Conservation (phyloP, 1,284 basidiomycete genomes). For the Pyrrhoderma noxium region DNA sequence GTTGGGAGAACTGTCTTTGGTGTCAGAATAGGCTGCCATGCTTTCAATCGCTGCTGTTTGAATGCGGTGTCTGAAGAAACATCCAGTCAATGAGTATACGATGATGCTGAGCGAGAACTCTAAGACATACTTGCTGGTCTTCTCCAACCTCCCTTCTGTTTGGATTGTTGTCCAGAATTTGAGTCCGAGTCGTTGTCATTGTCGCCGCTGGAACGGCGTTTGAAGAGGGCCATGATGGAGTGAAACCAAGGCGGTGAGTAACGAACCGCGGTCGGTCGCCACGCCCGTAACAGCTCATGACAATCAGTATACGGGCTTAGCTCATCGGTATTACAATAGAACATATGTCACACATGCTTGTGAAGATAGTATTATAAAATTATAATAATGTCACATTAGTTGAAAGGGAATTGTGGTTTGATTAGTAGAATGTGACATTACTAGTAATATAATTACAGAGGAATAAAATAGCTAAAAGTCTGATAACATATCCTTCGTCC, state of each 20-base stretch:
- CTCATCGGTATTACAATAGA: too few species aligned
- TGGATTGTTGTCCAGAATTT: slow-evolving; percentile 37
- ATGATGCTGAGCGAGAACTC: background rate
- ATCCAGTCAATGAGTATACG: slow-evolving; percentile 4
- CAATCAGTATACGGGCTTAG: too few species aligned
- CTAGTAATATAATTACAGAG: too few species aligned
- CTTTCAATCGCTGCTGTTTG: slow-evolving; percentile 99
- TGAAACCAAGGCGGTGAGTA: background rate
- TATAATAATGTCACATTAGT: too few species aligned
- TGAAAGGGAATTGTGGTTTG: too few species aligned
- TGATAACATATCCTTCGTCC: slow-evolving; percentile 74
- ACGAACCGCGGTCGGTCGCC: background rate
- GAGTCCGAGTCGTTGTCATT: slow-evolving; percentile 20
- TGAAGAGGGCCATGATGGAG: slow-evolving; percentile 32
- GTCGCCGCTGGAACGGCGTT: slow-evolving; percentile 27
- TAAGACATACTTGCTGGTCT: slow-evolving; percentile 78
- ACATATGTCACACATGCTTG: too few species aligned
- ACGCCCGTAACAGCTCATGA: too few species aligned
- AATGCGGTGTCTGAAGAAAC: slow-evolving; percentile 79
- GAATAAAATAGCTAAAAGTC: slow-evolving; percentile 38
- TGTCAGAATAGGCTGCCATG: slow-evolving; percentile 99
- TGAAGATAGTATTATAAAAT: too few species aligned
- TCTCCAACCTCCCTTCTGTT: slow-evolving; percentile 84
- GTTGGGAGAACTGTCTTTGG: slow-evolving; percentile 96
- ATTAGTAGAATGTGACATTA: too few species aligned